These are phyloP conservation scores for Cryphonectria parasitica DNA, from an alignment of 2,329 filamentous ascomycete genomes.

Conservation along the genomic window DNA sequence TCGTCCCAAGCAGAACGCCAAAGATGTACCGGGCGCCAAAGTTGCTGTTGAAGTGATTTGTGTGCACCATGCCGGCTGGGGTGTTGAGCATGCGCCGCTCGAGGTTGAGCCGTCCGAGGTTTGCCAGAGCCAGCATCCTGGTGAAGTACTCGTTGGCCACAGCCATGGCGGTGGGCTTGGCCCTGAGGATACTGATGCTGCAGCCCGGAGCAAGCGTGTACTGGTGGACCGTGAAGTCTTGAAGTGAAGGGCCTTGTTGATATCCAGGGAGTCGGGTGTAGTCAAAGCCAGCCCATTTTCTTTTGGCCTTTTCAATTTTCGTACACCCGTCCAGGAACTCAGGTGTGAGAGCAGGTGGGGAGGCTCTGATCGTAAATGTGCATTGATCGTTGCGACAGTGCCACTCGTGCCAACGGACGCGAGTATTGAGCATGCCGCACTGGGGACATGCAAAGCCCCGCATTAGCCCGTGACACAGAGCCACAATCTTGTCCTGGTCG, in stretches of 20 bases:
- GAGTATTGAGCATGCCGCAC: constrained; percentile 10
- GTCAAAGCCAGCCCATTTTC: neutral
- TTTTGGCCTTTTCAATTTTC: too few relatives aligned
- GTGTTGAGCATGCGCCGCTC: neutral
- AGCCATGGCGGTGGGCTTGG: neutral
- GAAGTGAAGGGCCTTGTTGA: neutral
- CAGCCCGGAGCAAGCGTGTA: constrained; percentile 12
- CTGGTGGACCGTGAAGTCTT: neutral
- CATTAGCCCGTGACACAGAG: constrained; percentile 10
- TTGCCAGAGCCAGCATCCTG: neutral
- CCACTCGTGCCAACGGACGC: constrained; percentile 12
- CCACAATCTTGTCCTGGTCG: neutral
- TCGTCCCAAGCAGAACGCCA: neutral
- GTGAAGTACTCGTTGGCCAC: neutral
- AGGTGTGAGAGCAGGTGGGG: neutral
- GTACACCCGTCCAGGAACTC: neutral
- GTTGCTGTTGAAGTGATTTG: constrained; percentile 18
- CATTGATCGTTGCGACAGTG: constrained; percentile 10
- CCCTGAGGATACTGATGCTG: neutral
- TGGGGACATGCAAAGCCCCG: constrained; percentile 7
- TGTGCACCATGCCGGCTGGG: neutral
- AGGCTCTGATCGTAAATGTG: constrained; percentile 6
- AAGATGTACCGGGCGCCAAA: constrained; percentile 10
- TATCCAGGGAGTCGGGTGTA: neutral
- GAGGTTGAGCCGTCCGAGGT: neutral